These are phyloP conservation scores for Xylaria acuta DNA, from an alignment of 495 filamentous ascomycete genomes.

Conservation along the genomic window DNA sequence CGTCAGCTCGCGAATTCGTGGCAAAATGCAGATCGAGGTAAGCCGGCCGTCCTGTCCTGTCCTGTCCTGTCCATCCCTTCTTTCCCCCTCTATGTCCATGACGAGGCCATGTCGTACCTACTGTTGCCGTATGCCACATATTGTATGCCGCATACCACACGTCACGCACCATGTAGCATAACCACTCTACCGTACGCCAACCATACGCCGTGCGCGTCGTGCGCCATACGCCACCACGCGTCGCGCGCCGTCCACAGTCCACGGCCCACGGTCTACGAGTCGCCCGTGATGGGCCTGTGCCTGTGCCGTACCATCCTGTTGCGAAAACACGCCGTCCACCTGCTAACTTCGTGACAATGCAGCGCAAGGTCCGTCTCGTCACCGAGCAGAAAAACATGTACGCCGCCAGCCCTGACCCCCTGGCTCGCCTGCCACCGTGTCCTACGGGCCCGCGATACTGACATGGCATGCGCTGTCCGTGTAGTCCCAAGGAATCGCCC, in stretches of 20 bases:
- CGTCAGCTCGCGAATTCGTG: background rate
- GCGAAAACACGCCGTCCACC: background rate
- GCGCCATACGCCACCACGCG: background rate
- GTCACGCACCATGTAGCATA: no score
- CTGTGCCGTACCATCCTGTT: background rate
- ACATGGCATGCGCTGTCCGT: slow-evolving; percentile 29
- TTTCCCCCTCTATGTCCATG: background rate
- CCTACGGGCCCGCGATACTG: slow-evolving; percentile 23
- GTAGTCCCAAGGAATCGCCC: slow-evolving; percentile 70
- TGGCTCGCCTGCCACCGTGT: no score
- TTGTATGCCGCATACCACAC: background rate
- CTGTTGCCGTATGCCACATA: background rate
- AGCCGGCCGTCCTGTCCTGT: background rate
- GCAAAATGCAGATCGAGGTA: slow-evolving; percentile 31
- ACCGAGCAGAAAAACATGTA: slow-evolving; percentile 91
- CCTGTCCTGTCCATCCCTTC: background rate
- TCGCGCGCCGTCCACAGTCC: background rate
- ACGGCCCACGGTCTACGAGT: background rate
- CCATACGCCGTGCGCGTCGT: background rate
- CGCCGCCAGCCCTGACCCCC: slow-evolving; percentile 44
- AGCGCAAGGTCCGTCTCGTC: slow-evolving; percentile 88
- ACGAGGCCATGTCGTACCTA: background rate
- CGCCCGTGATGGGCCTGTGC: background rate
- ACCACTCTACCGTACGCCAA: background rate
- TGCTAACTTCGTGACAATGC: slow-evolving; percentile 25